Percentiles rank a stretch among this genome's conserved stretches.
Conservation (phyloP, 768 basidiomycete genomes). For the Cystofilobasidium macerans region DNA sequence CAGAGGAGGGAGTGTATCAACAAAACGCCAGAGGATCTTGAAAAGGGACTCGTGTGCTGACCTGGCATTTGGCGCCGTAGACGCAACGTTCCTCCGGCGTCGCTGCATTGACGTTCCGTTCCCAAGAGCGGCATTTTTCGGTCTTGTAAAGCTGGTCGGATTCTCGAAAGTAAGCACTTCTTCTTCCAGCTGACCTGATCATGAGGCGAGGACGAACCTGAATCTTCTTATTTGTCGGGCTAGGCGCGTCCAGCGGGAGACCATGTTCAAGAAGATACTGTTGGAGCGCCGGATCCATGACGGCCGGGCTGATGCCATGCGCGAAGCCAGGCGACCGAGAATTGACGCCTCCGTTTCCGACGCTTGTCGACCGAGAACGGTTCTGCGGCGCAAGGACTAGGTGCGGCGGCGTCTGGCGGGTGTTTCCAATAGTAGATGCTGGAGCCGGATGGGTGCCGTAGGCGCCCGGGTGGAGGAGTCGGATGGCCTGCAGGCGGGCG, state of each 20-base stretch:
- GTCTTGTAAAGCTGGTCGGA: constrained; percentile 25
- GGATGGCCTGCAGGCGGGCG: constrained; percentile 16
- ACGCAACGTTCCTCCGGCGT: constrained; percentile 20
- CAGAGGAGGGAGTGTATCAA: neutral
- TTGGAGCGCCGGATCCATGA: constrained; percentile 12
- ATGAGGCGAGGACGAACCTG: too few relatives aligned
- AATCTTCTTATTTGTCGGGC: constrained; percentile 22
- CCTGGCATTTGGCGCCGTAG: constrained; percentile 21
- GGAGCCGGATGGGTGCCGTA: constrained; percentile 6
- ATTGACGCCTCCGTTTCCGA: too few relatives aligned
- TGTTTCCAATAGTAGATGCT: too few relatives aligned
- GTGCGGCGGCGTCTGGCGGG: neutral
- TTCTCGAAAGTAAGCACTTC: too few relatives aligned
- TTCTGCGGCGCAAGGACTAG: neutral
- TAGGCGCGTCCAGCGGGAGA: constrained; percentile 16
- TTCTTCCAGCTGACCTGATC: too few relatives aligned
- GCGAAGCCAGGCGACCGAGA: constrained; percentile 2
- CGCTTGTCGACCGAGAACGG: neutral
- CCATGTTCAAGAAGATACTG: constrained; percentile 21
- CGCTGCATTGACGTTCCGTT: constrained; percentile 7
- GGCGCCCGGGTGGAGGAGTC: constrained; percentile 17
- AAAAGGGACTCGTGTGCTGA: neutral
- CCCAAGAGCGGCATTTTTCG: constrained; percentile 23
- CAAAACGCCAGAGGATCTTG: too few relatives aligned
- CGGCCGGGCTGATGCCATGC: constrained; percentile 12